phyloP scores from a whole-genome alignment of 257 asterid genomes.

The Lantana camara region DNA sequence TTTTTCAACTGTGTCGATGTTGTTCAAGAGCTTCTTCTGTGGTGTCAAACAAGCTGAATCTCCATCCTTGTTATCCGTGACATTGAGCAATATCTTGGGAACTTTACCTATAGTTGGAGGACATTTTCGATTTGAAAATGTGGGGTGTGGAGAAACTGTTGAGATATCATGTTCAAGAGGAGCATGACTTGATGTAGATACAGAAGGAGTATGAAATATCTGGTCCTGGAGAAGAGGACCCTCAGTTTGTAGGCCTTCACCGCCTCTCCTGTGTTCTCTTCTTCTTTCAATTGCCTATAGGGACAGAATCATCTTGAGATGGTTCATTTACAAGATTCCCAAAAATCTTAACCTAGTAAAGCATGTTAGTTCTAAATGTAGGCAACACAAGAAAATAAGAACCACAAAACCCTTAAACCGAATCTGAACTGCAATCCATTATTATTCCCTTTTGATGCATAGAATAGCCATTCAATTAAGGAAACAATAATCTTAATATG shows the following conservation, averaged over 20 bases:
- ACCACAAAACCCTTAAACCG: background rate
- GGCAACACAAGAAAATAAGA: background rate
- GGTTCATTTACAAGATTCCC: background rate
- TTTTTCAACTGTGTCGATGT: conserved; percentile 66
- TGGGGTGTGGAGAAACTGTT: conserved; percentile 42
- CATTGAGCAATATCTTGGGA: conserved; percentile 67
- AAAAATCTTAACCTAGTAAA: background rate
- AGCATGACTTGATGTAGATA: conserved; percentile 42
- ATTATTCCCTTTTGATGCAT: background rate
- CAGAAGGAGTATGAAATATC: conserved; percentile 34
- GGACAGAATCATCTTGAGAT: conserved; percentile 15
- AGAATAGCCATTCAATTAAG: background rate
- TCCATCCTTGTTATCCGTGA: conserved; percentile 40
- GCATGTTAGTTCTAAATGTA: background rate
- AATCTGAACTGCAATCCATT: too few species aligned
- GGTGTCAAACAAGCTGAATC: conserved; percentile 56
- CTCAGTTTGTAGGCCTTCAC: conserved; percentile 45
- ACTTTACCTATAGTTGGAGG: conserved; percentile 52
- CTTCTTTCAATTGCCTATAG: conserved; percentile 70
- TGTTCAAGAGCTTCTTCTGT: conserved; percentile 58
- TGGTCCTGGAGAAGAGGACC: conserved; percentile 40
- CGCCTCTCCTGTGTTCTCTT: conserved; percentile 47
- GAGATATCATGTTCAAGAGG: conserved; percentile 45
- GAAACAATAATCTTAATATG: background rate
- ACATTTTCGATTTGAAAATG: conserved; percentile 20